Evolutionary conservation across 2,329 filamentous ascomycete species (phyloP), one percentile per base, ranked within the genome.

Genomic region (Stagonosporopsis tanaceti): DNA sequence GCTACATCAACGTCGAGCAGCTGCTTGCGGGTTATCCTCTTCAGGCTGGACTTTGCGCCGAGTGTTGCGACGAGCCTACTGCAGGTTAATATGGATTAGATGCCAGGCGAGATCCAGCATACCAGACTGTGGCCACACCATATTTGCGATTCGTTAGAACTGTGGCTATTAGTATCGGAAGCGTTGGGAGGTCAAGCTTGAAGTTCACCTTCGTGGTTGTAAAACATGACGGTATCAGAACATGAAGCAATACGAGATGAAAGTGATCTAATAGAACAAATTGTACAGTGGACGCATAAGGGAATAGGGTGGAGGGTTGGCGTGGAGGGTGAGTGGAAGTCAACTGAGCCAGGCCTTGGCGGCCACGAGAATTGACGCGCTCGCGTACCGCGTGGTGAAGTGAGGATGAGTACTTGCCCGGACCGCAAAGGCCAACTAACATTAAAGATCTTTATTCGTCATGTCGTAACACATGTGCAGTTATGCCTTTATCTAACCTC

Each of bases 121-220:
- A 96, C 94, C 95, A 99, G 59, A 99, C 89, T 2, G 94, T 99
- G 14, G 94, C 90, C 55, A 99, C 91, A 53, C 95, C 95, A 85
- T 97, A 91, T 74, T 95, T 89, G 71, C 88, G 88, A 61, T 86
- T 94, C 3, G 89, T 95, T 53, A 99, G 86, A 58, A 99, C 86
- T 88, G 47, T 30, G 22, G 20, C 53, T 34, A 3, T 77, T 30
- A 77, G 70, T 50, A 46, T 20, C 7, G 17, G 7, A 17, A 8
- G 3, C 14, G 27, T 27, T 17, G 24, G 44, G 63, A 27, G 22
- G 30, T 24, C 9, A 37, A 8, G 17, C 51, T 28, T 34, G 39
- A 41, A 41, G 56, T 88, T 73, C 81, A 95, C 94, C 92, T 78
- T 97, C 93, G 79, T 97, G 92, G 69, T 91, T 96, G 80, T 97